Evolutionary conservation across 2,329 filamentous ascomycete genomes (phyloP).

Genomic region (Colletotrichum higginsianum): DNA sequence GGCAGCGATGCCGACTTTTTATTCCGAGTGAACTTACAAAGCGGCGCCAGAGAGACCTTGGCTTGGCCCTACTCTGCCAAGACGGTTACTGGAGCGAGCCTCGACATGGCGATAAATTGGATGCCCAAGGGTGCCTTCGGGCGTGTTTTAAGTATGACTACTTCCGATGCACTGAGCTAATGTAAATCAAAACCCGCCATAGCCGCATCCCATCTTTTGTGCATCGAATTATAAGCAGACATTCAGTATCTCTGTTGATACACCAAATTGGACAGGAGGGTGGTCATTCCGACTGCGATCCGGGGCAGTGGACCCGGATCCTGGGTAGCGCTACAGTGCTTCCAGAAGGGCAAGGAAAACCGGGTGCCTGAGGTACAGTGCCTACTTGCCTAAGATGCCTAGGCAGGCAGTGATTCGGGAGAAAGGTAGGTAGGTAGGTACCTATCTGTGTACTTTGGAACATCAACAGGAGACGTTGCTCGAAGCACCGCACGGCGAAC

Average conservation of each 20-base stretch:
- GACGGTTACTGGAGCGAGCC: neutral
- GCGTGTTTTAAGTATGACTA: constrained; percentile 21
- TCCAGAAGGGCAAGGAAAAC: neutral
- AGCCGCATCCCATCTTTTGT: neutral
- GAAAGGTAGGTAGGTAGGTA: too few relatives aligned
- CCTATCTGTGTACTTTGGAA: too few relatives aligned
- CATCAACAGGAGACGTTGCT: too few relatives aligned
- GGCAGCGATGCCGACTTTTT: neutral
- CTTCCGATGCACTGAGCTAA: neutral
- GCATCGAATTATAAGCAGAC: too few relatives aligned
- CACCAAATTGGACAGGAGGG: neutral
- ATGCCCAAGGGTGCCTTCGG: constrained; percentile 11
- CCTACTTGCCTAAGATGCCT: too few relatives aligned
- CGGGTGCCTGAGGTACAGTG: too few relatives aligned
- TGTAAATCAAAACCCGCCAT: neutral
- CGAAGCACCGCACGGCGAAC: too few relatives aligned
- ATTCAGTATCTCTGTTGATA: too few relatives aligned
- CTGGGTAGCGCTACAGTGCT: constrained; percentile 6
- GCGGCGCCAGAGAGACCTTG: neutral
- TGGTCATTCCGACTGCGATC: constrained; percentile 9
- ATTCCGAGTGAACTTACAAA: too few relatives aligned
- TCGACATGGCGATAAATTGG: constrained; percentile 1
- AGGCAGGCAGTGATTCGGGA: too few relatives aligned
- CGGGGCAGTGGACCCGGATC: constrained; percentile 21
- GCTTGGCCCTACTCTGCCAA: constrained; percentile 16